phyloP scores from a whole-genome alignment of 1,284 basidiomycete genomes.

The Filobasidium uniguttulatum region DNA sequence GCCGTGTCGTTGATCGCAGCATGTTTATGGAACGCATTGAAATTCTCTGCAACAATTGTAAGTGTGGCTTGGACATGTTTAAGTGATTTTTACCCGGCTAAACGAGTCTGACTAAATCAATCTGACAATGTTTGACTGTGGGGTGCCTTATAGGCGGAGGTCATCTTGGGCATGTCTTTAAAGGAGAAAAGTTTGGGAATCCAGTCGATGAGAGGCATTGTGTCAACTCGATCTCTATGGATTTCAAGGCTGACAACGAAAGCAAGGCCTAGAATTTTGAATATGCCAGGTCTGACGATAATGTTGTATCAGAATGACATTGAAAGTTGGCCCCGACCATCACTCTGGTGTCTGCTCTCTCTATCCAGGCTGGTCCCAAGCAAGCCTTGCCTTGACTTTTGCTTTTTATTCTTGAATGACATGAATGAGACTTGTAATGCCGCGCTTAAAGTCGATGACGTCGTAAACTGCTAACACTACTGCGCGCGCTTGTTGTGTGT shows the following conservation, averaged over 20 bases:
- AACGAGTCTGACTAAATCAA: background rate
- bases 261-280: background rate
- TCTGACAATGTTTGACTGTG: slow-evolving; percentile 49
- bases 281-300: too few species aligned
- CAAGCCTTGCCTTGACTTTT: too few species aligned
- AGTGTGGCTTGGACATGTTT: too few species aligned
- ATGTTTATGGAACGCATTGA: slow-evolving; percentile 38
- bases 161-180: slow-evolving; percentile 87
- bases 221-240: slow-evolving; percentile 15
- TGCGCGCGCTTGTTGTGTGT: too few species aligned
- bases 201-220: slow-evolving; percentile 22
- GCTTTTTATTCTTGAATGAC: too few species aligned
- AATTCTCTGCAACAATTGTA: slow-evolving; percentile 35
- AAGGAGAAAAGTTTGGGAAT: slow-evolving; percentile 53
- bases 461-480: too few species aligned
- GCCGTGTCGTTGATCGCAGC: slow-evolving; percentile 38
- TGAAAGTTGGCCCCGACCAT: background rate
- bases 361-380: too few species aligned
- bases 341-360: too few species aligned
- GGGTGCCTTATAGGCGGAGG: slow-evolving; percentile 78
- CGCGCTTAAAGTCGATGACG: too few species aligned
- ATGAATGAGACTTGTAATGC: too few species aligned
- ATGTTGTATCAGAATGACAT: background rate
- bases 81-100: background rate
- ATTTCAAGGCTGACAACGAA: background rate